phyloP scores from a whole-genome alignment of 2,329 filamentous ascomycete genomes.

The Gaeumannomyces tritici region DNA sequence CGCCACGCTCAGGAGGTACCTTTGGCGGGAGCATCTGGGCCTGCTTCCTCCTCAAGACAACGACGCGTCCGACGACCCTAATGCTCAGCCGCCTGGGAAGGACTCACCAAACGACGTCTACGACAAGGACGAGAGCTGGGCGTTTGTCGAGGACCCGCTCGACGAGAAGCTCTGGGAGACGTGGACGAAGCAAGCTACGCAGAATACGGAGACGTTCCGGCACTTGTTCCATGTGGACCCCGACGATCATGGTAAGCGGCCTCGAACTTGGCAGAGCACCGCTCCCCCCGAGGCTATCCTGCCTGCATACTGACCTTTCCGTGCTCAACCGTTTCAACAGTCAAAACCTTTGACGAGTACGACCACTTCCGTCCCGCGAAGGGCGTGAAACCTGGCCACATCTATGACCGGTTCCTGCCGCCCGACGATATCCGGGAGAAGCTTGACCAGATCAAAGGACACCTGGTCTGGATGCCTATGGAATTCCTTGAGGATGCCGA shows the following conservation, averaged over 20 bases:
- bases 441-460: constrained; percentile 72
- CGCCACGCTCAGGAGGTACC: constrained; percentile 68
- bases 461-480: constrained; percentile 93
- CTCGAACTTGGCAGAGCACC: neutral
- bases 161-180: constrained; percentile 54
- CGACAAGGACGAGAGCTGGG: constrained; percentile 50
- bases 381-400: constrained; percentile 71
- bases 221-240: constrained; percentile 82
- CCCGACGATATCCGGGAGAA: constrained; percentile 64
- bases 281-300: neutral
- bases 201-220: constrained; percentile 67
- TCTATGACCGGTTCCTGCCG: constrained; percentile 72
- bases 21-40: constrained; percentile 89
- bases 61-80: constrained; percentile 58
- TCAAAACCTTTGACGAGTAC: constrained; percentile 86
- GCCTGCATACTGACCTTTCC: constrained; percentile 7
- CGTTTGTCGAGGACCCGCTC: constrained; percentile 63
- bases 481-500: constrained; percentile 74
- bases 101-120: constrained; percentile 55
- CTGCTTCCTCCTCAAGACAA: constrained; percentile 66
- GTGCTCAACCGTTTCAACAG: constrained; percentile 23
- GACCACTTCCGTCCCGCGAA: constrained; percentile 64
- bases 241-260: constrained; percentile 61
- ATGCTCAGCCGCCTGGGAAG: constrained; percentile 63
- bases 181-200: constrained; percentile 61